Base-by-base conservation (phyloP, 1,284 basidiomycete species). In the Apiotrichum laibachii region DNA sequence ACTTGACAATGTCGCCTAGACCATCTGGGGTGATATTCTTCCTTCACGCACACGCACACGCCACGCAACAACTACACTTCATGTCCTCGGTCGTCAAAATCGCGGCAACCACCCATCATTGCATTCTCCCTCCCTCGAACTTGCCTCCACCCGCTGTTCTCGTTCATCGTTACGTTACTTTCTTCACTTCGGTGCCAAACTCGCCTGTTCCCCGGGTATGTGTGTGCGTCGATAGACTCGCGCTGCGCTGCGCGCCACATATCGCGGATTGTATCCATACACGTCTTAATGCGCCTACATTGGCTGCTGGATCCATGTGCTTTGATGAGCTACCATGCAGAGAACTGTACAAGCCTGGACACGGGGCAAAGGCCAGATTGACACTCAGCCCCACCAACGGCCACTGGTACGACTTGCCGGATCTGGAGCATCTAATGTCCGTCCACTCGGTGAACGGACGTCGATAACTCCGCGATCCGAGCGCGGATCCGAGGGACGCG, bases 241-340 rank as follows among this genome's bases (percentile, higher is more conserved):
- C 33, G 47, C 33, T 40, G 54, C 54, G 54, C 54, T 44, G 54
- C 47, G 54, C 54, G 54, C 54, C 46, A 53, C 54, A 55, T 37
- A 42, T 43, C 53, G 51, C 53, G 26, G 46, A 57, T 49, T 59
- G 57, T 59, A 59, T 59, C 57, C 42, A 46, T 59, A 46, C 40
- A 43, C 50, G 53, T 59, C 43, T 44, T 42, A 37, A 18, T 49
- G 45, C 45, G 45, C 46, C 31, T 55, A n/a, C 39, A 34, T 45
- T 19, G 37, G 37, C 35, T 55, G 53, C 53, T 55, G 44, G 53
- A 55, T 55, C 37, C 53, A 55, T 42, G 45, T 55, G 53, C 53
- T 43, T 31, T 37, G 53, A 48, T 50, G 49, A 50, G 49, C 47
- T 21, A 5, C 43, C 43, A 18, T 42, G 40, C 40, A n/a, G 16